Base-by-base conservation (phyloP, 2,329 filamentous ascomycete species). In the Rhytidhysteron rufulum region DNA sequence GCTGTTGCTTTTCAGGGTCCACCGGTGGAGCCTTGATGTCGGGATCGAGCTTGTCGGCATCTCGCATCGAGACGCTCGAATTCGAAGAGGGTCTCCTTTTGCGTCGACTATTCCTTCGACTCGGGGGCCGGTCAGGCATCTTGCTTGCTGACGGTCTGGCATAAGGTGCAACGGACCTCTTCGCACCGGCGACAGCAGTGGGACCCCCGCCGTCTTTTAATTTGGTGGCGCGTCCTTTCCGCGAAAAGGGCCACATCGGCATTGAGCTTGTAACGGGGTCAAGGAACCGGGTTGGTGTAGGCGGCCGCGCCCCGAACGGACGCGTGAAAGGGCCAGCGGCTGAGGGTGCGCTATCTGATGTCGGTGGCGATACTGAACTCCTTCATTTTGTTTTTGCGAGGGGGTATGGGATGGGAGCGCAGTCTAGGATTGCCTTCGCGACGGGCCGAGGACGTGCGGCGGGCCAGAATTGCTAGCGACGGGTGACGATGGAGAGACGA, bases 231-330 rank as follows among this genome's bases (percentile, higher is more conserved):
- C 82, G 82, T 66, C 81, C 83, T 69, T 77, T 83, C 58, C 84
- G 82, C 67, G 83, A 77, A 67, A 94, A 95, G 46, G 83, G 86
- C 88, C 88, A 94, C 66, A 90, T 72, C 62, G 83, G 80, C 86
- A 91, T 91, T 44, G 49, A 42, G 22, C 15, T 20, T 10, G 16
- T 13, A 17, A 17, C 35, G 25, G 22, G 10, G n/a, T n/a, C 16
- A 25, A 25, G 19, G 20, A 16, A 7, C n/a, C n/a, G 35, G 16
- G 15, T 20, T 30, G 11, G 33, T 15, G 13, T 9, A 15, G 18
- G 39, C 27, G 15, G 33, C 39, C 40, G 40, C 31, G 20, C 37
- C 13, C 27, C 13, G 16, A 24, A 18, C 35, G 16, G 35, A 33
- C 31, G 36, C 33, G 38, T 29, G 9, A 25, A 37, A 3, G 35